Evolutionary conservation across 1,284 basidiomycete genomes (phyloP).

Genomic region (Cutaneotrichosporon mucoides): DNA sequence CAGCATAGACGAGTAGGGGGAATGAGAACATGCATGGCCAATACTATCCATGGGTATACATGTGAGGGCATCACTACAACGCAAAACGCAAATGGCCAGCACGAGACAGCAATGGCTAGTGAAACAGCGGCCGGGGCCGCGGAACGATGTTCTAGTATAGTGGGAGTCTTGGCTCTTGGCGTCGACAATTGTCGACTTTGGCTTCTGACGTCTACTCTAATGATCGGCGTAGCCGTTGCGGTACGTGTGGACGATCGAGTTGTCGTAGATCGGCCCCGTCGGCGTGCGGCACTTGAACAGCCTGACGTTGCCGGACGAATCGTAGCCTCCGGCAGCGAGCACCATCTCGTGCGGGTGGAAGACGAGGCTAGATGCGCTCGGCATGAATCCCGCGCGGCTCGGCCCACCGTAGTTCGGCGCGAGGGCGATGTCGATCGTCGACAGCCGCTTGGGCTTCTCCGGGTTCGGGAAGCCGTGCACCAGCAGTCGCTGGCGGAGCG

Average conservation of each 20-base stretch:
- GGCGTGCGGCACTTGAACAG: slow-evolving; percentile 40
- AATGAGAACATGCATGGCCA: too few relatives aligned
- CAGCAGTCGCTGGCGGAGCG: slow-evolving; percentile 40
- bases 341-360: slow-evolving; percentile 51
- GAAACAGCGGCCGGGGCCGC: too few relatives aligned
- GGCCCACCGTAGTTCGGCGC: slow-evolving; percentile 27
- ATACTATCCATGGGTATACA: too few relatives aligned
- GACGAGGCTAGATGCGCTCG: slow-evolving; percentile 40
- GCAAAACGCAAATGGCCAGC: too few relatives aligned
- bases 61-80: too few relatives aligned
- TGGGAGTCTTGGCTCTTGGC: too few relatives aligned
- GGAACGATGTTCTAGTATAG: too few relatives aligned
- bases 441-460: slow-evolving; percentile 33
- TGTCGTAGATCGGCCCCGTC: slow-evolving; percentile 8
- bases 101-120: too few relatives aligned
- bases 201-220: too few relatives aligned
- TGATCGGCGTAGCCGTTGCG: slow-evolving; percentile 6
- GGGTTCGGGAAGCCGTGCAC: slow-evolving; percentile 45
- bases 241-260: slow-evolving; percentile 1
- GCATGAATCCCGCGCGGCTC: slow-evolving; percentile 34
- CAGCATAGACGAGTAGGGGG: too few relatives aligned
- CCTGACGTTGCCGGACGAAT: slow-evolving; percentile 44
- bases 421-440: slow-evolving; percentile 36
- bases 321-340: slow-evolving; percentile 46
- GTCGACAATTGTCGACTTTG: too few relatives aligned